Evolutionary conservation across 2,329 filamentous ascomycete genomes (phyloP), one percentile per base, ranked within the genome.

Genomic region (Penicillium sp.): DNA sequence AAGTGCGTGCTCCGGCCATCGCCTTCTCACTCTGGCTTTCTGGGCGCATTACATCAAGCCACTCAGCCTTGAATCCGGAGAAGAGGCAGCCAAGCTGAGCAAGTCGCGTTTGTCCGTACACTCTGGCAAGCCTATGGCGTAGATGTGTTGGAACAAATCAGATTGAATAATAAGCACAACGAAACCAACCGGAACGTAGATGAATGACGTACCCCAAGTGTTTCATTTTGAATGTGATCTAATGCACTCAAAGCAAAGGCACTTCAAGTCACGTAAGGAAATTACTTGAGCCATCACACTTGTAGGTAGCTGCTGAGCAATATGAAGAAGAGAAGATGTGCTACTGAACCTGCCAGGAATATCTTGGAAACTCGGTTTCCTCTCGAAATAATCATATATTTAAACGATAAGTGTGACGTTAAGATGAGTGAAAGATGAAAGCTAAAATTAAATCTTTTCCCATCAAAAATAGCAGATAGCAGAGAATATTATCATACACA

Each of bases 51-150:
- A 77, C 80, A 53, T 79, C 73, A 3, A 81, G 62, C 64, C 75
- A 81, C 7, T 81, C 74, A 0, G 81, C 62, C 3, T 75, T 68
- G 60, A 83, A 75, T 0, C 74, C 76, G 0, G 75, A 76, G 81
- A 55, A 0, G 75, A 69, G 39, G 77, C 73, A 5, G 76, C 72
- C 10, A 84, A 66, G 1, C 75, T 68, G 19, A 84, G 68, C 3
- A 75, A 77, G 72, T 84, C 81, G 50, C 78, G 75, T 61, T 81
- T 81, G 64, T 83, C 81, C 4, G 75, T 77, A 33, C 81, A 73
- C 42, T 77, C 73, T 4, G 79, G 77, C 10, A 83, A 69, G 4
- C 77, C 76, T 46, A 84, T 72, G 25, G 78, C 76, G 54, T 80
- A 79, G 27, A 82, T 69, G 47, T 77, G 76, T 52, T 80, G 69